Conservation (phyloP, 805 yeast genomes). For the Millerago galiae region DNA sequence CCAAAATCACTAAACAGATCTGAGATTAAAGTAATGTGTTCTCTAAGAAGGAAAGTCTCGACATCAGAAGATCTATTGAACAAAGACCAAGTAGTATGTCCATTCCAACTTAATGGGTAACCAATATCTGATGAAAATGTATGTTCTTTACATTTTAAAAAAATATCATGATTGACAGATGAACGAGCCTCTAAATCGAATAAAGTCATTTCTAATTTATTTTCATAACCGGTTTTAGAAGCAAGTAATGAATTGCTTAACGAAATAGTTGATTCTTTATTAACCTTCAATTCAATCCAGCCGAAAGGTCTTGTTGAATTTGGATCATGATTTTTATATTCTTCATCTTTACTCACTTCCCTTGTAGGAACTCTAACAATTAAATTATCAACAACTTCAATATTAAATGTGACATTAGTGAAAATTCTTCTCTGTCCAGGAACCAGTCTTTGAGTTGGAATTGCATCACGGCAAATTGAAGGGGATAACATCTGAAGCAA, state of each 20-base stretch:
- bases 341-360: slow-evolving; percentile 71
- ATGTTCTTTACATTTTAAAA: slow-evolving; percentile 58
- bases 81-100: slow-evolving; percentile 62
- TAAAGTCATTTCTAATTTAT: slow-evolving; percentile 40
- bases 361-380: slow-evolving; percentile 74
- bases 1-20: slow-evolving; percentile 76
- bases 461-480: slow-evolving; percentile 48
- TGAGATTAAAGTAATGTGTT: slow-evolving; percentile 66
- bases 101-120: slow-evolving; percentile 82
- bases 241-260: slow-evolving; percentile 48
- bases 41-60: slow-evolving; percentile 65
- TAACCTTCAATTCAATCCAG: slow-evolving; percentile 76
- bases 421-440: slow-evolving; percentile 52
- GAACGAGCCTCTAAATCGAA: slow-evolving; percentile 60
- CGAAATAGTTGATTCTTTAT: slow-evolving; percentile 43
- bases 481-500: slow-evolving; percentile 69
- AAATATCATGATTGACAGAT: slow-evolving; percentile 82
- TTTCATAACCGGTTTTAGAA: slow-evolving; percentile 48
- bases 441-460: slow-evolving; percentile 31
- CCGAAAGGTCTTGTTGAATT: slow-evolving; percentile 66
- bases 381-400: slow-evolving; percentile 58
- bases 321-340: slow-evolving; percentile 27
- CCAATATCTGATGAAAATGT: slow-evolving; percentile 49
- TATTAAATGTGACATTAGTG: slow-evolving; percentile 47
- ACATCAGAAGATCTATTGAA: slow-evolving; percentile 44